Evolutionary conservation across 2,329 filamentous ascomycete species (phyloP), one percentile per base, ranked within the genome.

Genomic region (Clarireedia paspali): DNA sequence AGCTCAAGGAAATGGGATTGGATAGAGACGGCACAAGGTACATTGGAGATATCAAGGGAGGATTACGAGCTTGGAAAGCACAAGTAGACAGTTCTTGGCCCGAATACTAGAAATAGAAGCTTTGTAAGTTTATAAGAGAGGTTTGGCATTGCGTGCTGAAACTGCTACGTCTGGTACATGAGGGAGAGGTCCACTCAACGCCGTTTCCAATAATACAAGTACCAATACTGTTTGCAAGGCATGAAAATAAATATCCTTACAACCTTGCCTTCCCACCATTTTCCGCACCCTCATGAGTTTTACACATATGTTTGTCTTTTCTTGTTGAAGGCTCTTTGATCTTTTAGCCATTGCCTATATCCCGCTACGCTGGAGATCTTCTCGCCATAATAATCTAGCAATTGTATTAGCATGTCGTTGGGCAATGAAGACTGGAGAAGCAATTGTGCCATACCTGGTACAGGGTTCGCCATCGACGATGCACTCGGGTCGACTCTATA

Each of bases 311-410:
- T 68, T 46, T 67, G 63, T 57, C 68, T 63, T 82, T 95, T 95
- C 77, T 91, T 91, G 76, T 95, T 96, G 75, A 96, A 99, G 9
- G 91, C 92, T 60, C 92, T 81, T 77, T 97, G 94, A 69, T 99
- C 94, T 78, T 96, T 97, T 67, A 99, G 75, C 94, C 94, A 99
- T 71, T 90, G 86, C 67, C 94, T 79, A 72, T 97, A 99, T 47
- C 89, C 91, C 53, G 85, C 80, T 23, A 97, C 90, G 66, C 91
- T 96, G 51, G 88, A 89, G 66, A 99, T 96, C 80, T 96, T 97
- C 76, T 99, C 94, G 66, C 94, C 94, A 68, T 99, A 99, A 74
- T 96, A 99, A 71, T 99, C 94, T 45, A 44, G 23, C 24, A 6
- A 44, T 5, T 1, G 5, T 27, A 20, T 50, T 55, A 50, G 49